Evolutionary conservation across 1,284 basidiomycete species (phyloP).

Genomic region (Ustilago loliicola): DNA sequence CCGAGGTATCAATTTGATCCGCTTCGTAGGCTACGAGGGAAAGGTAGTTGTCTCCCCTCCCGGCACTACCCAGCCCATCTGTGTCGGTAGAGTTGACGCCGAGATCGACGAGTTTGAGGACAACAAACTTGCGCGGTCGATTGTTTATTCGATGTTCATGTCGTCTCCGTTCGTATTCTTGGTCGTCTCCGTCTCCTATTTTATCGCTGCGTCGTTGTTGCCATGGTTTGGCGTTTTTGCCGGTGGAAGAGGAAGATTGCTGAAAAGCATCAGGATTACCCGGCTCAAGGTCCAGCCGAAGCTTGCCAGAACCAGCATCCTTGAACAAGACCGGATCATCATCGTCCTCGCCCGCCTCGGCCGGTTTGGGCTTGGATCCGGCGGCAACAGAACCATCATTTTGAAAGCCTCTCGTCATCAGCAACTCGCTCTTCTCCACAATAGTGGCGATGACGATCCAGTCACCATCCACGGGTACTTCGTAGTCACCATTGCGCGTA

Average conservation of each 20-base stretch:
- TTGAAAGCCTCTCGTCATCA: constrained; percentile 72
- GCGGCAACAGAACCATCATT: constrained; percentile 9
- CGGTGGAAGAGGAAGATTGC: neutral
- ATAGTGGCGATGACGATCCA: constrained; percentile 91
- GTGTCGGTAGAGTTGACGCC: constrained; percentile 75
- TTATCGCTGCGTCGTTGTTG: constrained; percentile 55
- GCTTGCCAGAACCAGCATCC: constrained; percentile 12
- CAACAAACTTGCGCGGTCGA: constrained; percentile 83
- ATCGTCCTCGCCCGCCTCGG: constrained; percentile 1
- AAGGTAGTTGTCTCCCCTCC: constrained; percentile 84
- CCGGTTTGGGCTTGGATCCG: neutral
- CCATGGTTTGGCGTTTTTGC: neutral
- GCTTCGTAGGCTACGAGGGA: constrained; percentile 89
- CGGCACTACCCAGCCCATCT: constrained; percentile 58
- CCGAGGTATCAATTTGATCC: constrained; percentile 74
- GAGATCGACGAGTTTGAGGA: constrained; percentile 86
- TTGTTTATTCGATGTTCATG: constrained; percentile 18
- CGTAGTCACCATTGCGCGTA: constrained; percentile 75
- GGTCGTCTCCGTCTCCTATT: constrained; percentile 67
- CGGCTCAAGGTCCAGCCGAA: constrained; percentile 43
- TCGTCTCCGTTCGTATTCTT: constrained; percentile 72
- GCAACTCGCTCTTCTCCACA: constrained; percentile 83
- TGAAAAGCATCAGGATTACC: constrained; percentile 31
- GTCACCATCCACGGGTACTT: constrained; percentile 89
- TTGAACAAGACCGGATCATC: constrained; percentile 46